Evolutionary conservation across 2,329 filamentous ascomycete genomes (phyloP), one percentile per base, ranked within the genome.

Genomic region (Orbilia oligospora): DNA sequence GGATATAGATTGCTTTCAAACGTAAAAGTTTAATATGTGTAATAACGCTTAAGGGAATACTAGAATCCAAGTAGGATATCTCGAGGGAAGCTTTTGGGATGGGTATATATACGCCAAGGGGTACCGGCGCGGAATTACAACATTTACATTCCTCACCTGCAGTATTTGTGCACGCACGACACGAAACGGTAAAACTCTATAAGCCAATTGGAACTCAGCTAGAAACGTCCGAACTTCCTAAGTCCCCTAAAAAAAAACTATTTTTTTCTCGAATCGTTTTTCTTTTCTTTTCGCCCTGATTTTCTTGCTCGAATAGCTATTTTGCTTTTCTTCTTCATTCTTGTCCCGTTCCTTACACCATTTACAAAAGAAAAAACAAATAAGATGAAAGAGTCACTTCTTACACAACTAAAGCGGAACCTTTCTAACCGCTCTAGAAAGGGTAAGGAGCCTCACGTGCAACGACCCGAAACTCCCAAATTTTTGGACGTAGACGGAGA

Each of bases 311-410:
- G 44, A 46, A 46, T 46, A 46, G n/a, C 9, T 20, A 20, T 58
- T 14, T 41, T 14, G 5, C 36, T 56, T 38, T 58, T 38, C 38
- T 2, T 22, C 8, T 41, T 18, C 9, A 46, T 20, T 46, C 1
- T 20, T 46, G 3, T 46, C 20, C n/a, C n/a, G 18, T 55, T 55
- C 22, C 12, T 16, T 6, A 36, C 51, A 18, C 16, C 27, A 18
- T 24, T 22, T 27, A 14, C 33, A 44, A 24, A 44, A 24, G 24
- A 22, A 8, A 12, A 61, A n/a, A 24, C n/a, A n/a, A n/a, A n/a
- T n/a, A n/a, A n/a, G n/a, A 61, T 61, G 56, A 58, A 58, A 18
- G 53, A 58, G 38, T 61, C 56, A 44, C 33, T 61, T 44, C 36
- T 61, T 4, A 44, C 18, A 4, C 56, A 61, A 44, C 56, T 61